Base-by-base conservation (phyloP, 352 stramenopile genomes). In the Elongisporangium senticosum region DNA sequence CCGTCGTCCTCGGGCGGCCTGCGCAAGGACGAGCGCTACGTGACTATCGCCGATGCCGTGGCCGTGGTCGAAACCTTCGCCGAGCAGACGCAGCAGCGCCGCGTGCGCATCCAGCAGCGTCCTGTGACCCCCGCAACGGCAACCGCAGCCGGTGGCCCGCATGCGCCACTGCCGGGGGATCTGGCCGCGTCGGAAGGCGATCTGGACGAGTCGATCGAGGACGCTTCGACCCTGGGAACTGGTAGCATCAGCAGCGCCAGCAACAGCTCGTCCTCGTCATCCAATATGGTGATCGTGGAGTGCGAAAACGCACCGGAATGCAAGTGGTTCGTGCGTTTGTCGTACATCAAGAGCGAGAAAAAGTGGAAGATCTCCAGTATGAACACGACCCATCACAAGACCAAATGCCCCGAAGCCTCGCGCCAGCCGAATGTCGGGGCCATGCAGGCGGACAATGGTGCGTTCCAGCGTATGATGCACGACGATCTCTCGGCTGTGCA, bases 341-440 rank as follows among this genome's bases (percentile, higher is more conserved):
- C 67, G 49, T 84, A 79, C 56, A 64, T 79, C 54, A 87, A 86
- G 65, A 79, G 68, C 53, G 80, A 88, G 50, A 76, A 79, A 49
- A 75, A 81, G 54, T 90, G 80, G 80, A 87, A 86, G 58, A 82
- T 90, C 53, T 88, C 80, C 13, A 88, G 76, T 50, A 83, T 87
- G 74, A 88, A 77, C 64, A 70, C 70, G 53, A 59, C 71, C 47
- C 80, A 90, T 58, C 76, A 87, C 61, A 82, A 77, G 63, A 82
- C 58, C n/a, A 66, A 86, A 57, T 90, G 80, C 60, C 11, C 53
- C 20, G 73, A 81, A 49, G 54, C 55, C 10, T 22, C 47, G 7
- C 24, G 40, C 15, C 19, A 20, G 13, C 13, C 49, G 24, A 28
- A 15, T 10, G 19, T n/a, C 0, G 39, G 43, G 7, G 63, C 55